Conservation (phyloP, 2,329 filamentous ascomycete species). For the Calonectria fujianensis region DNA sequence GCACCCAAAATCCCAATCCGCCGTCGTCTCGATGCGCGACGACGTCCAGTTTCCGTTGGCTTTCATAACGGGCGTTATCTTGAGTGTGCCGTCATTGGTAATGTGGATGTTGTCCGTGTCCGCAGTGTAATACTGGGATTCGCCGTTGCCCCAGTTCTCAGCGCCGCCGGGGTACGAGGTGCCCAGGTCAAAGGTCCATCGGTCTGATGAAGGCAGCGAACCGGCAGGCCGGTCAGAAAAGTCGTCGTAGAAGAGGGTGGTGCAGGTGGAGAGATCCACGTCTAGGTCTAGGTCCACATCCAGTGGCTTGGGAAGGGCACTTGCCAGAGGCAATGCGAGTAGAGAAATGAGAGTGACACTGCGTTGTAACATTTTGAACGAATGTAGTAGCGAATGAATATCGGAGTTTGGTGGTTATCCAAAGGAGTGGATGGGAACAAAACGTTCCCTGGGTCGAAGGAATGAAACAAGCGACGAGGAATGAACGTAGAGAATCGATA, state of each 20-base stretch:
- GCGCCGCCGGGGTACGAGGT: neutral
- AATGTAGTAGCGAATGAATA: neutral
- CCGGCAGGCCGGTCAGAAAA: neutral
- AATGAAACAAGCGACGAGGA: neutral
- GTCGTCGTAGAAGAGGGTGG: conserved; percentile 3
- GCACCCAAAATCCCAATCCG: conserved; percentile 7
- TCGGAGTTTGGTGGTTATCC: neutral
- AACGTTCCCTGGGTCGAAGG: neutral
- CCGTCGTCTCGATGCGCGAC: neutral
- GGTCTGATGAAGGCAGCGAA: neutral
- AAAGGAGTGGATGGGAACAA: neutral
- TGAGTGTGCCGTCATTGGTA: neutral
- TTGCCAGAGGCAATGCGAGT: neutral
- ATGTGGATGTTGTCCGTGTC: neutral
- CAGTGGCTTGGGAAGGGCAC: neutral
- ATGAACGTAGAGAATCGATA: neutral
- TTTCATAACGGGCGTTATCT: neutral
- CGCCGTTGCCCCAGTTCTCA: neutral
- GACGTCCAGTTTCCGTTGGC: neutral
- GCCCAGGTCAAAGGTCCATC: conserved; percentile 8
- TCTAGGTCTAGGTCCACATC: neutral
- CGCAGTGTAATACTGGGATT: neutral
- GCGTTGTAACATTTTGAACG: neutral
- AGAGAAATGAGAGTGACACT: neutral
- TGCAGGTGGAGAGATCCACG: neutral